Base-by-base conservation (phyloP, 23 red algal species). In the Gracilaria gracilis region DNA sequence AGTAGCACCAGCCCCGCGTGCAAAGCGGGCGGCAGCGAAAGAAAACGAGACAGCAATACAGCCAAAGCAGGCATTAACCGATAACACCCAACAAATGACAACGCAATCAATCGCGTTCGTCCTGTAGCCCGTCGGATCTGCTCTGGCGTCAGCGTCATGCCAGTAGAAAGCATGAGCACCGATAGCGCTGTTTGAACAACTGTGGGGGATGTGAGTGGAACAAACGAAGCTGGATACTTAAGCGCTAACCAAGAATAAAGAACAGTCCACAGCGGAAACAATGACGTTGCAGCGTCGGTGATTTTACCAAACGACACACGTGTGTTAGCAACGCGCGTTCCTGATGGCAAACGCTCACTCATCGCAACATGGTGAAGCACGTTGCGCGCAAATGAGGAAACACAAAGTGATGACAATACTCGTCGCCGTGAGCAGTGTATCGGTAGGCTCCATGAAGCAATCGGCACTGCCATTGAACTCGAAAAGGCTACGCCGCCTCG, bases 111-210 rank as follows among this genome's bases (percentile, higher is more conserved):
- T 28, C 61, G 32, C 11, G 85, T 76, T 44, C 93, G 80, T 64
- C 77, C 47, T 9, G 88, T 9, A 31, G 71, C 86, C 33, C 40
- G 40, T 21, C 72, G 80, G 69, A 95, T 64, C 50, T 95, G 74
- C 46, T 32, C 42, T 12, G 65, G 46, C 21, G 86, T 89, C 27
- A 95, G 61, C 19, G 86, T 95, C 23, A 91, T 67, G 27, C 93
- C 86, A 42, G 82, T 91, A 23, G 93, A 95, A 37, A 95, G 83
- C 86, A 91, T 95, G 31, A 91, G 85, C 9, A 83, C 35, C 1
- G 75, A 89, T 11, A 95, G n/a, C n/a, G n/a, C n/a, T n/a, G n/a
- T n/a, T n/a, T n/a, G 76, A 23, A 79, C 57, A 51, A 13, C 44
- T 15, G 36, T 75, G 40, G 20, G 37, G 17, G 17, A 21, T 23